phyloP scores from a whole-genome alignment of 331 rosid species.

The Rhamnella rubrinervis region DNA sequence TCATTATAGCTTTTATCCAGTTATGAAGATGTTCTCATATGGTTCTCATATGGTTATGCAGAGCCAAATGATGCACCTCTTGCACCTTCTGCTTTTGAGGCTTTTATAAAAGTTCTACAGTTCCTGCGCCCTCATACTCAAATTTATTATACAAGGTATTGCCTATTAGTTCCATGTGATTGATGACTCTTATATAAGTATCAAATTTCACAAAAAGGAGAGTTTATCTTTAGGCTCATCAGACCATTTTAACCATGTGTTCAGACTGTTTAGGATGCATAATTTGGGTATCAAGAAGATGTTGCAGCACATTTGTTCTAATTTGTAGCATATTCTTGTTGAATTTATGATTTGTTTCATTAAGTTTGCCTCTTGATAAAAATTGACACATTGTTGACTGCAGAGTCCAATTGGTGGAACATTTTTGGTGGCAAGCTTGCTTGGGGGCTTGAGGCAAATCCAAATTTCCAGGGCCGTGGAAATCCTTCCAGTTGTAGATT shows the following conservation, averaged over 20 bases:
- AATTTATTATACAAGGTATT: conserved; percentile 94
- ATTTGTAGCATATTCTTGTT: background rate
- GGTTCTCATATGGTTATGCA: conserved; percentile 25
- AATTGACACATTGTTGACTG: conserved; percentile 29
- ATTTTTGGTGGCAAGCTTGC: conserved; percentile 77
- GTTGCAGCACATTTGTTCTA: background rate
- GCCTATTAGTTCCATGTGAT: background rate
- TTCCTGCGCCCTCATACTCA: conserved; percentile 91
- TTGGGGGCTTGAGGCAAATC: conserved; percentile 88
- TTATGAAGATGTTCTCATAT: background rate
- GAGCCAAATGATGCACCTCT: conserved; percentile 98
- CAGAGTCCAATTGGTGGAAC: conserved; percentile 87
- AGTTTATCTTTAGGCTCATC: too few species aligned
- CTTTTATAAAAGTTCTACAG: conserved; percentile 88
- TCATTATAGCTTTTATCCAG: background rate
- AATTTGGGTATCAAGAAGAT: background rate
- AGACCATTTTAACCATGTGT: background rate
- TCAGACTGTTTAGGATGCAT: too few species aligned
- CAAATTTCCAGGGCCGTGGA: conserved; percentile 74
- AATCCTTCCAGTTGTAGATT: conserved; percentile 70
- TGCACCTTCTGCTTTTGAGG: conserved; percentile 91
- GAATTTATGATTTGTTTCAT: too few species aligned
- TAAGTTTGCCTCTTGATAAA: conserved; percentile 6
- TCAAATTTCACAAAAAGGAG: background rate
- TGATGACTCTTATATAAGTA: background rate